Evolutionary conservation across 164 flowering plant species (phyloP).

Genomic region (Kalanchoe fedtschenkoi): DNA sequence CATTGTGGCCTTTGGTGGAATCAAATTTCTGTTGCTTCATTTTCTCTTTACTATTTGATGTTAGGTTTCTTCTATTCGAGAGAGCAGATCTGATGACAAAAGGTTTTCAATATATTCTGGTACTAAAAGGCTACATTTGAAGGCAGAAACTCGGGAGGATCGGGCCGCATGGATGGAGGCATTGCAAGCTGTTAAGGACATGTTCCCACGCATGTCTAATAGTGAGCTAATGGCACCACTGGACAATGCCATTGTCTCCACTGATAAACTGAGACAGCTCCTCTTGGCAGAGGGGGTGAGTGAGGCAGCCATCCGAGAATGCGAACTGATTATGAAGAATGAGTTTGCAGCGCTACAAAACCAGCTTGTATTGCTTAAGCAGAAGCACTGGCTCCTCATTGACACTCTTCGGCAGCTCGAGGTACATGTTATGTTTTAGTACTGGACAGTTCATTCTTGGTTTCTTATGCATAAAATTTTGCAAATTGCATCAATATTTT

Average conservation of each 20-base stretch:
- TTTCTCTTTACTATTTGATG: background rate
- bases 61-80: conserved; percentile 37
- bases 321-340: conserved; percentile 41
- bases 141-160: conserved; percentile 79
- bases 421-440: conserved; percentile 49
- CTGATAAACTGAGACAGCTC: conserved; percentile 70
- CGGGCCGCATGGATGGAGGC: conserved; percentile 79
- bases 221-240: conserved; percentile 70
- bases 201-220: conserved; percentile 88
- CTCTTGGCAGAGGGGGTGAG: conserved; percentile 67
- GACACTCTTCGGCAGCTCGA: conserved; percentile 85
- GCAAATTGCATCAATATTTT: background rate
- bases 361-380: conserved; percentile 68
- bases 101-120: conserved; percentile 55
- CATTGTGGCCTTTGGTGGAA: too few species aligned
- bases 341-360: conserved; percentile 40
- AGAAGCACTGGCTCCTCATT: conserved; percentile 65
- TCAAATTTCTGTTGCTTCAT: background rate
- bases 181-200: conserved; percentile 80
- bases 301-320: conserved; percentile 57
- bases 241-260: conserved; percentile 42
- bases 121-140: conserved; percentile 77
- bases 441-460: conserved; percentile 18
- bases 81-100: conserved; percentile 56
- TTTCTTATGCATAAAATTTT: conserved; percentile 12